Evolutionary conservation across 805 yeast genomes (phyloP).

Genomic region (Zygosaccharomyces lentus): DNA sequence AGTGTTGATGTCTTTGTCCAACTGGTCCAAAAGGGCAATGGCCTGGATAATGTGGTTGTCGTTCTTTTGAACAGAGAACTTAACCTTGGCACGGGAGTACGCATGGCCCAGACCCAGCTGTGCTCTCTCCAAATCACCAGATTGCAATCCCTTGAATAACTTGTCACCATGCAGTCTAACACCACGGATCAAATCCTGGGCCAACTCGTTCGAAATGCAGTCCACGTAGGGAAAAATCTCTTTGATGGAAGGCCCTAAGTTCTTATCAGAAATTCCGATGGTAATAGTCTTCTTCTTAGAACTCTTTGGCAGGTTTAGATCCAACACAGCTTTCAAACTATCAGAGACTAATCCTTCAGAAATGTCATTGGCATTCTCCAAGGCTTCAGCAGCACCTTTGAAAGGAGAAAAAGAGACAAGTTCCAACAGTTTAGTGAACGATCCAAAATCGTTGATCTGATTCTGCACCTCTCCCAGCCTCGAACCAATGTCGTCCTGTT

Average conservation of each 20-base stretch:
- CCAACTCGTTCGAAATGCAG: constrained; percentile 85
- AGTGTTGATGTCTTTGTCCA: constrained; percentile 97
- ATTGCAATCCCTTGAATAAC: constrained; percentile 83
- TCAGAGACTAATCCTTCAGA: constrained; percentile 96
- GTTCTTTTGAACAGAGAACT: constrained; percentile 97
- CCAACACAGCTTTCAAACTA: constrained; percentile 82
- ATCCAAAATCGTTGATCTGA: constrained; percentile 77
- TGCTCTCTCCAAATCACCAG: constrained; percentile 95
- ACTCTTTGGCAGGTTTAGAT: constrained; percentile 81
- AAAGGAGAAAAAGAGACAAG: constrained; percentile 95
- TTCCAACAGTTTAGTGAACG: constrained; percentile 89
- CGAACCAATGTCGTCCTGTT: constrained; percentile 91
- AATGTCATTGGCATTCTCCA: constrained; percentile 96
- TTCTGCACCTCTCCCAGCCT: constrained; percentile 91
- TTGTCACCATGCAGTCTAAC: constrained; percentile 86
- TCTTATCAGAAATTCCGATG: constrained; percentile 90
- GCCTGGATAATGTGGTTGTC: constrained; percentile 99
- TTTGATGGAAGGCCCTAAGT: constrained; percentile 94
- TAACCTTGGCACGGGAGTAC: constrained; percentile 97
- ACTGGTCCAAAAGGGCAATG: constrained; percentile 92
- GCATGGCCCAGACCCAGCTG: constrained; percentile 99
- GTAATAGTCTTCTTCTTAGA: constrained; percentile 57
- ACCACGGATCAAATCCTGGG: constrained; percentile 93
- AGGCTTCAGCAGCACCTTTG: constrained; percentile 99
- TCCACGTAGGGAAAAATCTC: constrained; percentile 85